Base-by-base conservation (phyloP, 169 alveolate genomes). In the Plasmodium coatneyi region DNA sequence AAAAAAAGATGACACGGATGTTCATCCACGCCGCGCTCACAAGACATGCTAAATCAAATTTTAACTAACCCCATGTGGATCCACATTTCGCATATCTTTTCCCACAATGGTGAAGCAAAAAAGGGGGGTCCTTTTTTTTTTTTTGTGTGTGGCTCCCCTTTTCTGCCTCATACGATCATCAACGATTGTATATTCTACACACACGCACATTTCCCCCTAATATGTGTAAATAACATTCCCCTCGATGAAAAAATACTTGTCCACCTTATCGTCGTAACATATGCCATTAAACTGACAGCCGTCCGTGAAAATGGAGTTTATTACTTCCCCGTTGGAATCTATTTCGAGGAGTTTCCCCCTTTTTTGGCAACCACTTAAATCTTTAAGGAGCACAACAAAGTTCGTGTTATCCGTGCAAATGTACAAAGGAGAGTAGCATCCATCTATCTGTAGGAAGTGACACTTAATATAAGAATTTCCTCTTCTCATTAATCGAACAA, bases 251-350 rank as follows among this genome's bases (percentile, higher is more conserved):
- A 91, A 71, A 82, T 91, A 91, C 60, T 80, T 91, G 19, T 49
- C 76, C 34, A 80, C 70, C 66, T 71, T 91, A 22, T 80, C 30
- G 9, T 91, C 84, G 83, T 91, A 91, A 34, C 95, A 91, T 66
- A 91, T 91, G 19, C 95, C 95, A 81, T 91, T 91, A 71, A 91
- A 91, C 19, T 80, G 74, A 70, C 76, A 71, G 22, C 95, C 95
- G 12, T 80, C 19, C 25, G 82, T 91, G 74, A 43, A 91, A 25
- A 91, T 22, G 16, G 95, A 46, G 76, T 91, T 91, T 49, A 91
- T 82, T 16, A 91, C 46, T 70, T 91, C 82, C 28, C 82, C 95
- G 74, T 91, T 81, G 10, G 84, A 71, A 28, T 91, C 54, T 19
- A 91, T 71, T 81, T 91, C 95, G 28, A 91, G 5, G 10, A 91